A percentile compares a stretch with the other conserved stretches of the same genome.
Evolutionary conservation across 768 basidiomycete species (phyloP).

Genomic region (Rhizopogon vesiculosus): DNA sequence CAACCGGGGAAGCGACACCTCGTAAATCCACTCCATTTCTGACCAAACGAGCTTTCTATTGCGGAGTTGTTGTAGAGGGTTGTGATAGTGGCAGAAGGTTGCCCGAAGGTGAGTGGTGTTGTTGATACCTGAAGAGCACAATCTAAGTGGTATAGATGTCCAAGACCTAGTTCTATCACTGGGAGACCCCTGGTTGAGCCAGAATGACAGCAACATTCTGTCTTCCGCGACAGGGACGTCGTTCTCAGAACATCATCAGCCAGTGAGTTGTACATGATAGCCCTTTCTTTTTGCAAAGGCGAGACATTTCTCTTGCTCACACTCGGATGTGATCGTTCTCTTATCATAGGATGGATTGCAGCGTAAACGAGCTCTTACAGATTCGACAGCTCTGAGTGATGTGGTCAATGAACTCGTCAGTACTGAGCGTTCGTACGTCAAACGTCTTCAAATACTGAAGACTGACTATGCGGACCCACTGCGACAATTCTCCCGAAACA

Average conservation of each 20-base stretch:
- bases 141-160: constrained; percentile 47
- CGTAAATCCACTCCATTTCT: constrained; percentile 35
- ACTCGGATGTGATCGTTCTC: neutral
- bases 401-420: constrained; percentile 83
- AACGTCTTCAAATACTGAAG: constrained; percentile 77
- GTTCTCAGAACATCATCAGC: constrained; percentile 32
- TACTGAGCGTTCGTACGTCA: constrained; percentile 88
- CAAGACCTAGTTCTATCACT: constrained; percentile 76
- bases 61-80: constrained; percentile 86
- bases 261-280: constrained; percentile 34
- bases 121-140: constrained; percentile 1
- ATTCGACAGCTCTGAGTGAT: constrained; percentile 62
- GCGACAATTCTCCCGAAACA: constrained; percentile 76
- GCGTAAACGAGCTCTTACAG: constrained; percentile 55
- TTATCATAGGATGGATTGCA: constrained; percentile 25
- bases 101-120: constrained; percentile 49
- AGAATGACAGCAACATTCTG: constrained; percentile 44
- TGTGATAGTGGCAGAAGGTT: constrained; percentile 66
- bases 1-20: constrained; percentile 60
- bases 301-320: neutral
- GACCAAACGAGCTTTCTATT: constrained; percentile 84
- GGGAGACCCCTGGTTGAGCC: constrained; percentile 58
- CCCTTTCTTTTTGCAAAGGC: neutral
- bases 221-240: constrained; percentile 35
- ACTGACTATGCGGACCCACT: constrained; percentile 89